Percentiles rank a stretch among this genome's conserved stretches.
These are phyloP conservation scores for Hyaloscypha finlandica DNA, from an alignment of 495 filamentous ascomycete genomes.

Conservation along the genomic window DNA sequence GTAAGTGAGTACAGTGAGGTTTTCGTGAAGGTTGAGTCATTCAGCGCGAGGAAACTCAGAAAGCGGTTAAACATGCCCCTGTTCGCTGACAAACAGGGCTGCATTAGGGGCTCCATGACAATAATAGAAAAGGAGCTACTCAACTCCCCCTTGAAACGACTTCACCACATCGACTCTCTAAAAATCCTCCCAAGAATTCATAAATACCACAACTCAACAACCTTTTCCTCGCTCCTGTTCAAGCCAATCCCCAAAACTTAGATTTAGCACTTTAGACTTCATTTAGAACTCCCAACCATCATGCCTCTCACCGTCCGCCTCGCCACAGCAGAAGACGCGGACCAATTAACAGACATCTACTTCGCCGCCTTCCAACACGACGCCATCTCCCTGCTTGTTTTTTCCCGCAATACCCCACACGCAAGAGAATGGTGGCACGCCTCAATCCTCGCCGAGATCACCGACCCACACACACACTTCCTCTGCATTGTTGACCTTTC, in stretches of 20 bases:
- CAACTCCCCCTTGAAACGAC: neutral
- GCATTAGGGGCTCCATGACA: neutral
- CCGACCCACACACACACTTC: constrained; percentile 36
- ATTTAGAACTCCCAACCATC: constrained; percentile 4
- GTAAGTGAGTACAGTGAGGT: neutral
- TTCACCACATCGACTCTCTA: neutral
- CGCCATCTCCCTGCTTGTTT: constrained; percentile 35
- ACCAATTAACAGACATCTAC: constrained; percentile 35
- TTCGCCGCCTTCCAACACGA: constrained; percentile 36
- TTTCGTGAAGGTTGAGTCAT: neutral
- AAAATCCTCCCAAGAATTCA: neutral
- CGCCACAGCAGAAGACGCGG: constrained; percentile 36
- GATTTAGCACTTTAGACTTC: too few species aligned
- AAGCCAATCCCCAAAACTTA: too few species aligned
- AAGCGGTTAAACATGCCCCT: neutral
- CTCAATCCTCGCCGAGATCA: constrained; percentile 25
- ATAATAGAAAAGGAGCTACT: neutral
- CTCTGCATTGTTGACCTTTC: constrained; percentile 37
- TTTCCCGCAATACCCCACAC: constrained; percentile 32
- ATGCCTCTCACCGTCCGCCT: constrained; percentile 38
- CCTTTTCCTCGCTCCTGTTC: neutral
- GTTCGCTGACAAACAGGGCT: neutral
- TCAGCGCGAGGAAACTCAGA: neutral
- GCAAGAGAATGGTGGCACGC: constrained; percentile 29
- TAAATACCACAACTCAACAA: neutral